Conservation (phyloP, 2,329 filamentous ascomycete genomes). For the Tolypocladium cylindrosporum region DNA sequence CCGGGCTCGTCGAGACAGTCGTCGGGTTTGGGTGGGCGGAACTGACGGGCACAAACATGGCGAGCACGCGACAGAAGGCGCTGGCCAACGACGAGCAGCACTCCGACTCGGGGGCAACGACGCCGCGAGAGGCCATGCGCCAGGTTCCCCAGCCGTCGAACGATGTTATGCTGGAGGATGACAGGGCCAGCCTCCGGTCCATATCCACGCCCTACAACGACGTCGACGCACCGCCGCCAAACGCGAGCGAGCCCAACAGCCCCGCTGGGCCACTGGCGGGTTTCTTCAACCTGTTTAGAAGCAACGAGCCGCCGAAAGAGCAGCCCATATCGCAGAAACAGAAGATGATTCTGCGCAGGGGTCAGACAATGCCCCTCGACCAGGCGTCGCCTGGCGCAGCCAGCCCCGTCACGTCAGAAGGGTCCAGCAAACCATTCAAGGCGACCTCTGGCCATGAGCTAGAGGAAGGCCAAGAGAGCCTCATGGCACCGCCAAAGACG, state of each 20-base stretch:
- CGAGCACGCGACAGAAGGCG: constrained; percentile 31
- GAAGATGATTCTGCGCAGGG: constrained; percentile 63
- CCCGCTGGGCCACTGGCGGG: constrained; percentile 38
- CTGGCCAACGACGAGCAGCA: constrained; percentile 24
- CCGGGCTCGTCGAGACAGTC: constrained; percentile 83
- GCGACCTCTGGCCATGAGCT: constrained; percentile 42
- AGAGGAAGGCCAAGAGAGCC: constrained; percentile 29
- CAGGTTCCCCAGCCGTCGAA: constrained; percentile 63
- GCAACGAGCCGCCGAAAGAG: constrained; percentile 39
- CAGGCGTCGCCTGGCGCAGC: constrained; percentile 14
- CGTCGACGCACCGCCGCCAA: constrained; percentile 13
- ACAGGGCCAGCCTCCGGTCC: constrained; percentile 45
- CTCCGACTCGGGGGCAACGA: constrained; percentile 22
- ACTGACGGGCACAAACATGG: constrained; percentile 62
- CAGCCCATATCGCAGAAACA: constrained; percentile 46
- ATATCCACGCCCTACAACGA: constrained; percentile 21
- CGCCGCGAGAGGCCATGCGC: constrained; percentile 28
- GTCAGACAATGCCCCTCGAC: constrained; percentile 53
- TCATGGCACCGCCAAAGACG: constrained; percentile 73
- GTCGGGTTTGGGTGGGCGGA: constrained; percentile 94
- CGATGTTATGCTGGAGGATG: constrained; percentile 58
- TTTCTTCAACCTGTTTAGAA: constrained; percentile 67
- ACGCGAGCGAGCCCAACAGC: constrained; percentile 23
- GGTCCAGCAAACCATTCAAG: constrained; percentile 14
- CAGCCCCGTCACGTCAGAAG: constrained; percentile 7